These are phyloP conservation scores for Wallemia ichthyophaga DNA, from an alignment of 1,284 basidiomycete genomes.

Conservation along the genomic window DNA sequence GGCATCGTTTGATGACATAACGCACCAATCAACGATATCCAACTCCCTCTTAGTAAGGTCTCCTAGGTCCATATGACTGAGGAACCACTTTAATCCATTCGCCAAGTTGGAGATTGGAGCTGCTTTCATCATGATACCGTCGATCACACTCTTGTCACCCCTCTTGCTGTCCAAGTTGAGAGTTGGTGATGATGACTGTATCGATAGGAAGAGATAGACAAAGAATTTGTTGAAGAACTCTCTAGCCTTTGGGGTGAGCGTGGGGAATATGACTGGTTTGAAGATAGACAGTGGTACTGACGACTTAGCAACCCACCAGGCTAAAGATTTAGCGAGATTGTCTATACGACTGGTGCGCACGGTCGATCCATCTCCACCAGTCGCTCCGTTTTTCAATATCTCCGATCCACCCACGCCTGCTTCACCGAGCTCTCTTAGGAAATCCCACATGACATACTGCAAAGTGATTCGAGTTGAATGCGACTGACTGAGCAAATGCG, in stretches of 20 bases:
- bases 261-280: slow-evolving; percentile 66
- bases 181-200: slow-evolving; percentile 36
- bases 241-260: slow-evolving; percentile 29
- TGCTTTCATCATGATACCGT: slow-evolving; percentile 39
- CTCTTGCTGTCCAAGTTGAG: slow-evolving; percentile 12
- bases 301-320: slow-evolving; percentile 53
- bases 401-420: slow-evolving; percentile 47
- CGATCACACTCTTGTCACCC: slow-evolving; percentile 26
- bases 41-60: slow-evolving; percentile 17
- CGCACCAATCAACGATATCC: slow-evolving; percentile 29
- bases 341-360: slow-evolving; percentile 28
- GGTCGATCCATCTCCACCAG: slow-evolving; percentile 20
- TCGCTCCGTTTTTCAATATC: slow-evolving; percentile 32
- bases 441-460: slow-evolving; percentile 93
- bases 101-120: slow-evolving; percentile 28
- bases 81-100: slow-evolving; percentile 36
- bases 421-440: slow-evolving; percentile 70
- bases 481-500: slow-evolving; percentile 22
- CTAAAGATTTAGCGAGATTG: slow-evolving; percentile 45
- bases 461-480: slow-evolving; percentile 60
- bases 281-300: slow-evolving; percentile 39
- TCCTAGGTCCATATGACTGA: slow-evolving; percentile 21
- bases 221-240: slow-evolving; percentile 40
- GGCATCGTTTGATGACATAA: slow-evolving; percentile 32
- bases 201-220: slow-evolving; percentile 32